phyloP scores from a whole-genome alignment of 1,284 basidiomycete genomes.

The Lentinula novae-zelandiae region DNA sequence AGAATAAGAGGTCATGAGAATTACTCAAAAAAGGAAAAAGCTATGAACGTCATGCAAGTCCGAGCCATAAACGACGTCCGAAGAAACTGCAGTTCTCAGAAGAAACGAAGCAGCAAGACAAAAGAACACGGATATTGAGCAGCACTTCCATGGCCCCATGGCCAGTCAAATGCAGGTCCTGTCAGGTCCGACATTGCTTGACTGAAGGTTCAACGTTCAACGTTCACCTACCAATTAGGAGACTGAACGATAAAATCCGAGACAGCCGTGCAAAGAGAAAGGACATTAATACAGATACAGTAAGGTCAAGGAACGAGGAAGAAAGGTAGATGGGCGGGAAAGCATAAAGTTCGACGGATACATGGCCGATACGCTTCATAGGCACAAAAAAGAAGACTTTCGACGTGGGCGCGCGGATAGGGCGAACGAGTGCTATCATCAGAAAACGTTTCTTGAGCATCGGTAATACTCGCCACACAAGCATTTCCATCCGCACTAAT shows the following conservation, averaged over 20 bases:
- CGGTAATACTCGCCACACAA: conserved; percentile 1
- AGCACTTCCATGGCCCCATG: background rate
- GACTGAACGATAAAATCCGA: background rate
- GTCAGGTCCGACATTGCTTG: background rate
- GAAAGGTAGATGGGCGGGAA: conserved; percentile 5
- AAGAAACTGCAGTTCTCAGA: background rate
- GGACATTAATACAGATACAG: background rate
- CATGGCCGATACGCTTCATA: background rate
- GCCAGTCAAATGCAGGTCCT: background rate
- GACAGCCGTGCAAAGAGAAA: background rate
- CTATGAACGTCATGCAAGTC: background rate
- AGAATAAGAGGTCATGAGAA: background rate
- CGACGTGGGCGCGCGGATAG: conserved; percentile 1
- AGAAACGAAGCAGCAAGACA: background rate
- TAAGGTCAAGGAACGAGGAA: conserved; percentile 4
- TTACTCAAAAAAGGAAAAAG: background rate
- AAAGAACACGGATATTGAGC: background rate
- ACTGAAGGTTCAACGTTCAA: background rate
- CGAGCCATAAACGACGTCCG: background rate
- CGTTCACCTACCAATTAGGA: background rate
- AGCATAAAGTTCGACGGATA: background rate
- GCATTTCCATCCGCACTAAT: background rate
- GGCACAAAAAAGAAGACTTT: background rate
- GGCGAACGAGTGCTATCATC: background rate
- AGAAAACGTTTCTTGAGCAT: conserved; percentile 3